phyloP scores from a whole-genome alignment of 371 early-diverging fungal species.

The Mortierella sp. region DNA sequence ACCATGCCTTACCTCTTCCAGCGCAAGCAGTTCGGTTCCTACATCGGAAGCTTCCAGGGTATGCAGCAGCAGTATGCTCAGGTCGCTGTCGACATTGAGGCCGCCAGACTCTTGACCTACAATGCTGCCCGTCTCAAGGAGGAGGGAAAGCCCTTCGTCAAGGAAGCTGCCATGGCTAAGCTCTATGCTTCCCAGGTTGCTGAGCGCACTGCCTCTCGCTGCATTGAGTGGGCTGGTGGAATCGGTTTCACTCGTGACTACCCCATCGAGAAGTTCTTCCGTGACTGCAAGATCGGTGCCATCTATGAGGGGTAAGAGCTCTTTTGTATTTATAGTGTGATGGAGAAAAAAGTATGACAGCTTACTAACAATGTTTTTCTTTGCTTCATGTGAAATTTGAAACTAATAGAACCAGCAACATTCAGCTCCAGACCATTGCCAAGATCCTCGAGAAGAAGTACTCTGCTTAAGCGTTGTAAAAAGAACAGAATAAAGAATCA shows the following conservation, averaged over 20 bases:
- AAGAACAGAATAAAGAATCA: background rate
- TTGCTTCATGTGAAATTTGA: conserved; percentile 7
- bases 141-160: conserved; percentile 88
- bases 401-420: conserved; percentile 84
- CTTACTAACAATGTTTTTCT: background rate
- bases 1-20: conserved; percentile 95
- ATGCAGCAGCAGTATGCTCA: conserved; percentile 98
- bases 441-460: conserved; percentile 83
- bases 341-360: background rate
- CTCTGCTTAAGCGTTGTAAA: conserved; percentile 32
- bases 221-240: conserved; percentile 98
- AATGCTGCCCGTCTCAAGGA: conserved; percentile 98
- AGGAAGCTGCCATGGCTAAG: conserved; percentile 99
- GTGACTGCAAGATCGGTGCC: conserved; percentile 97
- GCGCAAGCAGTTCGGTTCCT: conserved; percentile 93
- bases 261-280: conserved; percentile 94
- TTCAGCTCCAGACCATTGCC: conserved; percentile 97
- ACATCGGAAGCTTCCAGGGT: conserved; percentile 95
- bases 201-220: conserved; percentile 89
- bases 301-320: conserved; percentile 71
- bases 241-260: conserved; percentile 94
- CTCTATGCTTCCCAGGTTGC: conserved; percentile 96
- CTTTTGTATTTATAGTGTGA: background rate
- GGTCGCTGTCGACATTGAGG: conserved; percentile 95
- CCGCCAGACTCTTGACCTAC: conserved; percentile 96